Evolutionary conservation across 2,329 filamentous ascomycete species (phyloP).

Genomic region (Hypoxylon sp.): DNA sequence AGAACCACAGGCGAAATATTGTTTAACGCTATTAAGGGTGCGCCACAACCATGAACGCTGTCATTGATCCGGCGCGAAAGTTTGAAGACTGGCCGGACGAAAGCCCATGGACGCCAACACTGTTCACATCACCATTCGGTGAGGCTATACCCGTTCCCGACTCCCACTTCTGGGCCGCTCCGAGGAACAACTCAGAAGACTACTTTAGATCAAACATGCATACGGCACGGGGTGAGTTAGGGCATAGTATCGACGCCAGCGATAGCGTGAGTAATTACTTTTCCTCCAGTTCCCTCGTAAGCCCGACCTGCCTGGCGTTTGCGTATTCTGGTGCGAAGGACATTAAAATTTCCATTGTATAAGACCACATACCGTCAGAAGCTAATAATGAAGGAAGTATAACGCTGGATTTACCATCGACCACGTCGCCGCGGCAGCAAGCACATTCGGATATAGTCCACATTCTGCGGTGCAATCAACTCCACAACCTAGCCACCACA

Average conservation of each 20-base stretch:
- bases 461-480: neutral
- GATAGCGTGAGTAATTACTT: conserved; percentile 16
- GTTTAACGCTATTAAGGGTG: neutral
- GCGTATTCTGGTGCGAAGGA: neutral
- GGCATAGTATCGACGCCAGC: conserved; percentile 14
- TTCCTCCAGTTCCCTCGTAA: neutral
- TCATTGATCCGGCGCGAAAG: conserved; percentile 7
- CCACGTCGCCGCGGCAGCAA: neutral
- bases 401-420: conserved; percentile 21
- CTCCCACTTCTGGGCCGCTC: conserved; percentile 24
- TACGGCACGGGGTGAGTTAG: conserved; percentile 8
- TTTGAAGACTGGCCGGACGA: conserved; percentile 32
- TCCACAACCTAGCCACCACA: too few species aligned
- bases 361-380: neutral
- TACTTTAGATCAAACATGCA: conserved; percentile 13
- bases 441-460: conserved; percentile 1
- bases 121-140: conserved; percentile 34
- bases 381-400: conserved; percentile 18
- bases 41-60: conserved; percentile 26
- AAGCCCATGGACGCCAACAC: conserved; percentile 20
- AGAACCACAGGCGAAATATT: neutral
- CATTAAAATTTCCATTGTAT: neutral
- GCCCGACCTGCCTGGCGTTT: neutral
- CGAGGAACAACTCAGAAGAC: conserved; percentile 16
- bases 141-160: conserved; percentile 22